Evolutionary conservation across 2,329 filamentous ascomycete genomes (phyloP), one percentile per base, ranked within the genome.

Genomic region (Pezicula carpinea): DNA sequence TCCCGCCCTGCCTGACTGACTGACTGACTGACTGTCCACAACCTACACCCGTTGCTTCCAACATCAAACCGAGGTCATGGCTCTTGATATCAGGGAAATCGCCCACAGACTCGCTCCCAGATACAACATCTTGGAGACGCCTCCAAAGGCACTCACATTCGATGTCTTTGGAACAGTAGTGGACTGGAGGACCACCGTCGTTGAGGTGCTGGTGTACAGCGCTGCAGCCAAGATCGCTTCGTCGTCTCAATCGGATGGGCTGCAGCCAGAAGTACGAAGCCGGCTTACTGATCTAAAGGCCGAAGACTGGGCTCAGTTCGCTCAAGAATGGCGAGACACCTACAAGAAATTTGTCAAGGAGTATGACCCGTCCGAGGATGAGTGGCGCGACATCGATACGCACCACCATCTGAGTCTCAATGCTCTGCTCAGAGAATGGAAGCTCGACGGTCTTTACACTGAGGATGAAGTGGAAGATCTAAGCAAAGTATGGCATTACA

Each of bases 111-210:
- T 52, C 35, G 39, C 49, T 46, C 36, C 48, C 5, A 50, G 51
- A 3, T 49, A 49, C 39, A 49, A 58, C 42, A 56, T 59, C 26
- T 39, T 56, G 6, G 47, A 48, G 5, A 41, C 44, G 10, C 59
- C 58, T n/a, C 58, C 58, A 53, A 80, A 80, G 54, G 85, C 78
- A 6, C 70, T 90, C 29, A 74, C 83, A 45, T 89, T 89, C 60
- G 86, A 90, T 67, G 78, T 89, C 57, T 90, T 91, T 64, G 87
- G 87, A 55, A 93, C 89, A 1, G 80, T 84, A 53, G 87, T 93
- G 39, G 77, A 92, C 70, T 92, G 87, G 87, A 83, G 87, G 47
- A 72, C 71, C 33, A 80, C 81, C 2, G 79, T 93, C 17, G 78
- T 74, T 13, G 68, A 73, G 7, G 77, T 79, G 45, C 75, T 93